Evolutionary conservation across 345 rosid genomes (phyloP).

Genomic region (Euphorbia pulcherrima): DNA sequence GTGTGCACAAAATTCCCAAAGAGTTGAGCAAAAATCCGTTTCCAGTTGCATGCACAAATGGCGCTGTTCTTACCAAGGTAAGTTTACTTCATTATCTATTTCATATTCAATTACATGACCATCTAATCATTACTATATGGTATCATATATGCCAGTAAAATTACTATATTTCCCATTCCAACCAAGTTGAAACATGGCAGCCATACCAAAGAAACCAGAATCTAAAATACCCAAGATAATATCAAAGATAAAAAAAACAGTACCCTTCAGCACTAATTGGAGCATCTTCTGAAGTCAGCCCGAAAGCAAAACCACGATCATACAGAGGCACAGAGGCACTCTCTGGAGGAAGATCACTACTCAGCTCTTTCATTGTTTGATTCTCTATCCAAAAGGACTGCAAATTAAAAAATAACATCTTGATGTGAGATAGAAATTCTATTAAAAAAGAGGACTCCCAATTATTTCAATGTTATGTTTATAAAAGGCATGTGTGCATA

Average conservation of each 20-base stretch:
- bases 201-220: not conserved
- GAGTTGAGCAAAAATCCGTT: not conserved
- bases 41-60: not conserved
- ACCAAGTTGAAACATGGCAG: not conserved
- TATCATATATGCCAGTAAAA: not conserved
- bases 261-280: conserved; percentile 70
- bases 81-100: not conserved
- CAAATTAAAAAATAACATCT: conserved; percentile 30
- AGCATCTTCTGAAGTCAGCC: conserved; percentile 69
- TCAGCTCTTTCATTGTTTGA: conserved; percentile 39
- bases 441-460: not conserved
- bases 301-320: conserved; percentile 78
- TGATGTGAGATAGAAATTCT: not conserved
- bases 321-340: conserved; percentile 64
- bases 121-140: not conserved
- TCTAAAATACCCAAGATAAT: not conserved
- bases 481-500: not conserved
- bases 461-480: not conserved
- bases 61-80: not conserved
- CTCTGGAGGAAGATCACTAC: conserved; percentile 40
- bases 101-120: not conserved
- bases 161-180: not conserved
- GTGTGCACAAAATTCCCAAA: not conserved
- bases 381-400: conserved; percentile 88
- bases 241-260: conserved; percentile 11